Base-by-base conservation (phyloP, 192 early-diverging fungal genomes). In the Coemansia reversa region DNA sequence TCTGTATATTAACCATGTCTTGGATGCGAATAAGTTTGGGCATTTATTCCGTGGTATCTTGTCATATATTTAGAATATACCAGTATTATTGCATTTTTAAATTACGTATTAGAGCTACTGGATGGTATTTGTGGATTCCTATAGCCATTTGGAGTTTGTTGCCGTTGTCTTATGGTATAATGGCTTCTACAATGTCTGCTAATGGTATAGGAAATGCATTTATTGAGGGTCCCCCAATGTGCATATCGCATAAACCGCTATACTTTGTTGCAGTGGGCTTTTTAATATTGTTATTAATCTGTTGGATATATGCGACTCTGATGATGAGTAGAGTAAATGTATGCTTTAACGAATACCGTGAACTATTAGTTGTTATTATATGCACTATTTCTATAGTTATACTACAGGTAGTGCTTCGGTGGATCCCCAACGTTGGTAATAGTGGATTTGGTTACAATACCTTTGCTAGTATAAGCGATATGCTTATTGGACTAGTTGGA, bases 1-100 rank as follows among this genome's bases (percentile, higher is more conserved):
- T 61, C 2, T 79, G 76, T 22, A 72, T 79, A 30, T 39, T 64
- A 5, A 64, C 76, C 11, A 70, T 70, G 69, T 72, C 76, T 16
- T 79, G 76, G 76, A 62, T 79, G 51, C 76, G 76, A 4, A 70
- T 79, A 64, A 63, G 62, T 16, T 51, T 79, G 18, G 76, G 76
- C 25, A 39, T 73, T 3, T 79, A 60, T 55, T 58, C 67, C 5
- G 61, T 79, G 1, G 60, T 79, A 0, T 42, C 51, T 25, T 73
- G 70, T 28, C 70, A 73, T 19, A 45, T 73, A 7, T 59, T 79
- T 25, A 48, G 76, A 14, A 73, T 70, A 55, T 79, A 73, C 67
- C 69, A 79, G 56, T 79, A 79, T 60, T 53, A 68, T 23, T 73
- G 70, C 33, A 64, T 73, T 7, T 73, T 79, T 29, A 33, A 63